Conservation (phyloP, 768 basidiomycete species). For the Dacryopinax spathularia region DNA sequence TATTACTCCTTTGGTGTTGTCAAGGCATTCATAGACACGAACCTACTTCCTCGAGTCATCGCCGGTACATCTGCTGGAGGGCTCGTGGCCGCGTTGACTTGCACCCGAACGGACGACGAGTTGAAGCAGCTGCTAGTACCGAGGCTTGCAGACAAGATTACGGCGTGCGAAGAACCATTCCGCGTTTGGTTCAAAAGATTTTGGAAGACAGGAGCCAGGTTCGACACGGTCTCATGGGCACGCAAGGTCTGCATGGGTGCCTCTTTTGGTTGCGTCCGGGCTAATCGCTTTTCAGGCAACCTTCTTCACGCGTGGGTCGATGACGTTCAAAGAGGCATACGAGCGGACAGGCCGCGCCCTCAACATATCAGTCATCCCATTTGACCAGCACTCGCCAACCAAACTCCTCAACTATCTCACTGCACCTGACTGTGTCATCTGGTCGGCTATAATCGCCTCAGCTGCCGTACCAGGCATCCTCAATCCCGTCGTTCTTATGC, state of each 20-base stretch:
- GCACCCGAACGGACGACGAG: slow-evolving; percentile 82
- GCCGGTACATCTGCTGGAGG: slow-evolving; percentile 93
- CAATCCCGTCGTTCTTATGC: slow-evolving; percentile 90
- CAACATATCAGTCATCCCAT: slow-evolving; percentile 86
- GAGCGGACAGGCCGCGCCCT: slow-evolving; percentile 81
- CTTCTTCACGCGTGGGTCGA: slow-evolving; percentile 84
- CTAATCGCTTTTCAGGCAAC: slow-evolving; percentile 36
- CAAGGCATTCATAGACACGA: slow-evolving; percentile 78
- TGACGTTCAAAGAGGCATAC: slow-evolving; percentile 94
- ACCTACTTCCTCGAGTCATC: slow-evolving; percentile 77
- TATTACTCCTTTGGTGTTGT: slow-evolving; percentile 91
- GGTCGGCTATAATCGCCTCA: slow-evolving; percentile 43
- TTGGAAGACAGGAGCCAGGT: slow-evolving; percentile 82
- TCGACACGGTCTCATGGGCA: slow-evolving; percentile 83
- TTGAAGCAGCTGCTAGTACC: slow-evolving; percentile 64
- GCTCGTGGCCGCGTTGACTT: slow-evolving; percentile 58
- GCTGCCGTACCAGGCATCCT: slow-evolving; percentile 92
- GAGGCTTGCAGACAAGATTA: slow-evolving; percentile 64
- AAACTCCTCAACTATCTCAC: slow-evolving; percentile 92
- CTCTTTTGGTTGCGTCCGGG: not conserved
- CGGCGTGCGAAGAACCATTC: slow-evolving; percentile 46
- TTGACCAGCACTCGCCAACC: slow-evolving; percentile 88
- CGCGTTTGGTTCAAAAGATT: slow-evolving; percentile 56
- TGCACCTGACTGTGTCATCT: slow-evolving; percentile 62
- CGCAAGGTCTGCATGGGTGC: slow-evolving; percentile 43